Evolutionary conservation across 2,329 filamentous ascomycete species (phyloP).

Genomic region (Aspergillus oerlinghausenensis): DNA sequence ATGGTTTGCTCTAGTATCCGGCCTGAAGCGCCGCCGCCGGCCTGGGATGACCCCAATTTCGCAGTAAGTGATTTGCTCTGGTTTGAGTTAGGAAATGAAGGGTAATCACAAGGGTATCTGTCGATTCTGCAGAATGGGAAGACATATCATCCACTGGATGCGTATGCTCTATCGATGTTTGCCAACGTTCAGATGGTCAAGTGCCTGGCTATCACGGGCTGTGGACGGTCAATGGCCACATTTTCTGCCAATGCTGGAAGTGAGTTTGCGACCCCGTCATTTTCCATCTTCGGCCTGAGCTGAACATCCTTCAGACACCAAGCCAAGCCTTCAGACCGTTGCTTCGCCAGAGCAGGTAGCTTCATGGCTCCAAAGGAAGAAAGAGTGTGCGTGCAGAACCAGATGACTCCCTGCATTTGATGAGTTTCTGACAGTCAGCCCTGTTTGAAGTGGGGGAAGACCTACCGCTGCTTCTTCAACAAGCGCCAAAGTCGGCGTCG

Average conservation of each 20-base stretch:
- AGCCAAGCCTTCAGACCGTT: constrained; percentile 17
- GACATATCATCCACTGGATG: constrained; percentile 22
- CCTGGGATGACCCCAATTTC: constrained; percentile 19
- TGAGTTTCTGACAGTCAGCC: not conserved
- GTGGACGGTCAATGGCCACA: constrained; percentile 9
- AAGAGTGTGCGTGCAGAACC: constrained; percentile 13
- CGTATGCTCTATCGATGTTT: constrained; percentile 23
- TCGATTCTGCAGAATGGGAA: constrained; percentile 16
- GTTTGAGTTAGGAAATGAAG: not conserved
- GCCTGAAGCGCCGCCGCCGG: constrained; percentile 15
- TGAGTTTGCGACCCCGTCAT: constrained; percentile 8
- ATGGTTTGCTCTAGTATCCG: constrained; percentile 19
- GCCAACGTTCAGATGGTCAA: constrained; percentile 24
- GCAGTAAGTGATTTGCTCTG: constrained; percentile 11
- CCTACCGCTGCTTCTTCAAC: constrained; percentile 19
- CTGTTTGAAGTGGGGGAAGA: constrained; percentile 14
- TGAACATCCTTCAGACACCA: constrained; percentile 15
- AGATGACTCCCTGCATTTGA: not conserved
- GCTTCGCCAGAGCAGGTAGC: constrained; percentile 16
- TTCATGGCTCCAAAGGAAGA: constrained; percentile 22
- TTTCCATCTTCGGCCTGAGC: not conserved
- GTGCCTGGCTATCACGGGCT: constrained; percentile 13
- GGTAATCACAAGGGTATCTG: not conserved
- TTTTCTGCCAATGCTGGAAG: constrained; percentile 26
- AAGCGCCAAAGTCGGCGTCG: constrained; percentile 19